Evolutionary conservation across 2,329 filamentous ascomycete genomes (phyloP), one percentile per base, ranked within the genome.

Genomic region (Myriosclerotinia duriaeana): DNA sequence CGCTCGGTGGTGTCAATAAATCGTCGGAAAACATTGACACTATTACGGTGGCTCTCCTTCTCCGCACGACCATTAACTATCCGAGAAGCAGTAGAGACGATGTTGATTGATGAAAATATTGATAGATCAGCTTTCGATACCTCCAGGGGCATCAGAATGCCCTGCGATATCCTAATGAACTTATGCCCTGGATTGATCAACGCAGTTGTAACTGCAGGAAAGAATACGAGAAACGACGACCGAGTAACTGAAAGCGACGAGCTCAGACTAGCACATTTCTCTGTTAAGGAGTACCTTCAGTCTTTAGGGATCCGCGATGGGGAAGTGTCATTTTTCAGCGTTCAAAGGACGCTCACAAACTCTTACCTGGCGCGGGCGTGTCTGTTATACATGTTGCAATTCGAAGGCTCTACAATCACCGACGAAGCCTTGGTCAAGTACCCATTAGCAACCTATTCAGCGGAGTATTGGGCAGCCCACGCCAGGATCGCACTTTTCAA

Each of bases 221-320:
- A 11, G 2, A 40, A 40, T 40, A 11, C 38, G 12, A 40, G 38
- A 40, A 40, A 40, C 38, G 9, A 12, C 12, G 38, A 40, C 12
- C 9, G 12, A 40, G 38, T 40, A 2, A 40, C 12, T 11, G 38
- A 40, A 11, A 14, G 59, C n/a, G 36, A n/a, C n/a, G 26, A 40
- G 30, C 30, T 66, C 30, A 44, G 44, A 54, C 67, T 77, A 8
- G 73, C 74, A 11, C 74, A 78, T 70, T 74, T 72, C 36, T 76
- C 73, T 11, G 72, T 75, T 30, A 74, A 74, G 64, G 73, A 77
- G 54, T 77, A 75, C 63, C 68, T 76, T 8, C 64, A 53, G 20
- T 76, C 75, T 55, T n/a, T 65, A 26, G 69, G 67, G 22, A 60
- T 44, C 17, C 56, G 38, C 20, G 72, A 36, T 34, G 67, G 7